Evolutionary conservation across 192 early-diverging fungal genomes (phyloP).

Genomic region (Spizellomyces sp.): DNA sequence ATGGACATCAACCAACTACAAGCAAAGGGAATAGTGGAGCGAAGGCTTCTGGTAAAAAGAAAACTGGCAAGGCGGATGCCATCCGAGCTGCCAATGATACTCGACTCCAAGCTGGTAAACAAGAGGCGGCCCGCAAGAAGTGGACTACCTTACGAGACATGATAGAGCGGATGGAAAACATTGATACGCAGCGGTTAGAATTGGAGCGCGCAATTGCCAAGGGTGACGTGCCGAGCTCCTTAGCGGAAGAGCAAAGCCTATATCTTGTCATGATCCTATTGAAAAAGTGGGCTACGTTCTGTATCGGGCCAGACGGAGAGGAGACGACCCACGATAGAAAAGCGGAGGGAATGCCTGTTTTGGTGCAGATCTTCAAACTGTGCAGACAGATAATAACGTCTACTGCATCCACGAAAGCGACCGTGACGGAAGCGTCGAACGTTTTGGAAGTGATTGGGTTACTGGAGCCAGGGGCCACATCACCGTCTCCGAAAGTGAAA

Average conservation of each 20-base stretch:
- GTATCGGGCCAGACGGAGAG: slow-evolving; percentile 1
- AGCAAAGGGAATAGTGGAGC: background rate
- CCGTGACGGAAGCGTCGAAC: slow-evolving; percentile 1
- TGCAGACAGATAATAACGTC: slow-evolving; percentile 7
- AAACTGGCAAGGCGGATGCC: slow-evolving; percentile 17
- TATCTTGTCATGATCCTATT: slow-evolving; percentile 18
- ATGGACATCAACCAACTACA: background rate
- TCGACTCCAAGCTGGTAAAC: slow-evolving; percentile 1
- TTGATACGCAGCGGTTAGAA: background rate
- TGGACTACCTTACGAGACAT: slow-evolving; percentile 19
- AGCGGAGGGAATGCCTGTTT: slow-evolving; percentile 14
- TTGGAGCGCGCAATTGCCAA: slow-evolving; percentile 8
- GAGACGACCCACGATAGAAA: slow-evolving; percentile 12
- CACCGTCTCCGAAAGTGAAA: background rate
- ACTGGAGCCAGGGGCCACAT: background rate
- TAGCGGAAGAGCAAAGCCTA: slow-evolving; percentile 16
- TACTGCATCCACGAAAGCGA: background rate
- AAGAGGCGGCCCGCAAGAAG: slow-evolving; percentile 11
- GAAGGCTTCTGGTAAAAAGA: slow-evolving; percentile 4
- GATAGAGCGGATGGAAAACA: background rate
- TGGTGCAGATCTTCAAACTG: slow-evolving; percentile 21
- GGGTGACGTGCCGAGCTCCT: background rate
- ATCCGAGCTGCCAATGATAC: slow-evolving; percentile 21
- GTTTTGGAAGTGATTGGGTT: slow-evolving; percentile 15
- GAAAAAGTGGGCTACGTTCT: slow-evolving; percentile 23